Evolutionary conservation across 345 rosid species (phyloP), one percentile per base, ranked within the genome.

Genomic region (Abelmoschus esculentus): DNA sequence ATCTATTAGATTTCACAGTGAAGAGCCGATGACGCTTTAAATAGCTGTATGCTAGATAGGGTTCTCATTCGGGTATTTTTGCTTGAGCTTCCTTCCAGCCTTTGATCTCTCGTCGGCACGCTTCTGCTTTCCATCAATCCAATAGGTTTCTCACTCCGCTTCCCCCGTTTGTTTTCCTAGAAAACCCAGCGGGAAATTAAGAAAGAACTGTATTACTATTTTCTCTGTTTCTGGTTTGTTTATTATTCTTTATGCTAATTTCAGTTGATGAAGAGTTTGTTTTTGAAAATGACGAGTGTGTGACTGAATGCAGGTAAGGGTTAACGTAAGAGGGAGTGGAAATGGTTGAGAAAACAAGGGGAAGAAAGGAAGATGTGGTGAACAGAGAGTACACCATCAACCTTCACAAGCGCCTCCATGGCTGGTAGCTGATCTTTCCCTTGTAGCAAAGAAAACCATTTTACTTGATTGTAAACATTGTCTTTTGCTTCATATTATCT

Each of bases 301-400:
- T 47, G 52, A 47, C 17, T 47, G 52, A 47, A 47, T 47, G 52
- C 17, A 47, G 52, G 52, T 75, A 55, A 38, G 53, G 58, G 59
- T 17, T 70, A 61, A 53, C 31, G 69, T 38, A 7, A 31, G 66
- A 50, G 71, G 5, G 69, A 68, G 57, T 52, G 46, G 76, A 76
- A 79, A 83, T 80, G 87, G 86, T 86, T 80, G 93, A 89, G 76
- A 91, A 85, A 78, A 74, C 89, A 0, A 84, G 78, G 42, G 93
- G 88, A 31, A 78, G 93, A 64, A 87, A 89, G 71, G 97, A 89
- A 73, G 97, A 91, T 79, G 89, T 91, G 58, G 93, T 91, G 0
- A 87, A 91, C 50, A 79, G 96, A n/a, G 97, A 91, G 82, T 91
- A 86, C 77, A 89, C 97, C 65, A 80, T 91, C 76, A 91, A 91